A percentile compares a stretch with the other conserved stretches of the same genome.
phyloP scores from a whole-genome alignment of 805 yeast genomes.

The Wickerhamiella kurtzmanii region DNA sequence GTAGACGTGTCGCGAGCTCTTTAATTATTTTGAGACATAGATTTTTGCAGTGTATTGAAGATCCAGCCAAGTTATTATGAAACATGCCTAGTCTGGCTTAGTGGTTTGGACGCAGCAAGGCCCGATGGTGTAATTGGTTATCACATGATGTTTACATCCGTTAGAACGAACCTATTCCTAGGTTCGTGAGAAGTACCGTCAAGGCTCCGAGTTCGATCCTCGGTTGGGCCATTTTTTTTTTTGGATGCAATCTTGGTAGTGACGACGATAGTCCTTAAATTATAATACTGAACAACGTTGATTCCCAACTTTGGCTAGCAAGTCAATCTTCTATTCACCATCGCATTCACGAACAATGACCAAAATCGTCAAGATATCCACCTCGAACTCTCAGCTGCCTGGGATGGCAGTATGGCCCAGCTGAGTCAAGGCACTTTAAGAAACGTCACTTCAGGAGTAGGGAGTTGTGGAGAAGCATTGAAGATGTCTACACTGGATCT shows the following conservation, averaged over 20 bases:
- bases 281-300: background rate
- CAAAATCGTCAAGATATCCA: too few relatives aligned
- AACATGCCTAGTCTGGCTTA: background rate
- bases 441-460: background rate
- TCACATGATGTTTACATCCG: conserved; percentile 19
- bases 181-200: conserved; percentile 12
- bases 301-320: background rate
- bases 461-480: background rate
- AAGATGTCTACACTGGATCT: conserved; percentile 24
- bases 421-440: background rate
- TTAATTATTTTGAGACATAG: too few relatives aligned
- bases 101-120: background rate
- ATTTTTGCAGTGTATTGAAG: background rate
- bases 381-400: too few relatives aligned
- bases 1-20: too few relatives aligned
- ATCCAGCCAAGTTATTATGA: background rate
- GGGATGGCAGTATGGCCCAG: background rate
- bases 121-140: conserved; percentile 18
- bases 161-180: background rate
- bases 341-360: too few relatives aligned
- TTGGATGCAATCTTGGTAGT: too few relatives aligned
- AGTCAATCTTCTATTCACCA: too few relatives aligned
- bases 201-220: conserved; percentile 22
- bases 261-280: too few relatives aligned
- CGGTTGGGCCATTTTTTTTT: conserved; percentile 18